Conservation (phyloP, 768 basidiomycete species). For the Phylloporus arenicola region DNA sequence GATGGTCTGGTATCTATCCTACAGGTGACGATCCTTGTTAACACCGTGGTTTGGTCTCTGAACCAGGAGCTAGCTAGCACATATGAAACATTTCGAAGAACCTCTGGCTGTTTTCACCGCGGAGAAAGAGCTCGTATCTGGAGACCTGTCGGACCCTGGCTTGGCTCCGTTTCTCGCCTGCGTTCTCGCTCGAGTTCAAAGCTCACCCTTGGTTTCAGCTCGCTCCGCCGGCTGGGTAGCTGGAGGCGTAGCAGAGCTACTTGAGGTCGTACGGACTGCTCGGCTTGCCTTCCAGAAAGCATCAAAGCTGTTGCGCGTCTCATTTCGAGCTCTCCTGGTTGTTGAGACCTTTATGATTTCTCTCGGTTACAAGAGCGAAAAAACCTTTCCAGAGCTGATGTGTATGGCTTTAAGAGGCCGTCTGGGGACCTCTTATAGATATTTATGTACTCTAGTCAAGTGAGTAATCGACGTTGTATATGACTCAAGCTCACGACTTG, state of each 20-base stretch:
- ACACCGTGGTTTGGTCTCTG: background rate
- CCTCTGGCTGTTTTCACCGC: slow-evolving; percentile 40
- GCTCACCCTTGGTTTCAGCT: slow-evolving; percentile 11
- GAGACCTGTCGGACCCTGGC: slow-evolving; percentile 12
- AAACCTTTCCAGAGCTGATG: slow-evolving; percentile 38
- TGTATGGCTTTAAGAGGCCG: slow-evolving; percentile 41
- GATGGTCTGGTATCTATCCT: slow-evolving; percentile 54
- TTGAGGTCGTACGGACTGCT: slow-evolving; percentile 34
- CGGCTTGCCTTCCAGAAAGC: slow-evolving; percentile 32
- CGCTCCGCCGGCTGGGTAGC: slow-evolving; percentile 23
- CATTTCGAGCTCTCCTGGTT: slow-evolving; percentile 41
- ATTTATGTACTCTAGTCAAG: slow-evolving; percentile 45
- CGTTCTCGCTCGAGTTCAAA: slow-evolving; percentile 34
- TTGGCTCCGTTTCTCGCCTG: slow-evolving; percentile 34
- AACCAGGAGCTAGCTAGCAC: slow-evolving; percentile 40
- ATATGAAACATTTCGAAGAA: slow-evolving; percentile 69
- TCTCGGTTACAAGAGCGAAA: slow-evolving; percentile 39
- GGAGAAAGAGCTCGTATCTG: slow-evolving; percentile 6
- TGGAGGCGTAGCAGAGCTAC: slow-evolving; percentile 26
- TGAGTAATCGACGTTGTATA: slow-evolving; percentile 24
- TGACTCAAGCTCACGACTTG: slow-evolving; percentile 12
- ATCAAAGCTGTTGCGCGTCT: slow-evolving; percentile 37
- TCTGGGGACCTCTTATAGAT: slow-evolving; percentile 38
- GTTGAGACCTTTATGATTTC: slow-evolving; percentile 41
- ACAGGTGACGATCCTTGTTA: slow-evolving; percentile 41